Conservation (phyloP, 2,329 filamentous ascomycete genomes). For the Microdochium bolleyi region DNA sequence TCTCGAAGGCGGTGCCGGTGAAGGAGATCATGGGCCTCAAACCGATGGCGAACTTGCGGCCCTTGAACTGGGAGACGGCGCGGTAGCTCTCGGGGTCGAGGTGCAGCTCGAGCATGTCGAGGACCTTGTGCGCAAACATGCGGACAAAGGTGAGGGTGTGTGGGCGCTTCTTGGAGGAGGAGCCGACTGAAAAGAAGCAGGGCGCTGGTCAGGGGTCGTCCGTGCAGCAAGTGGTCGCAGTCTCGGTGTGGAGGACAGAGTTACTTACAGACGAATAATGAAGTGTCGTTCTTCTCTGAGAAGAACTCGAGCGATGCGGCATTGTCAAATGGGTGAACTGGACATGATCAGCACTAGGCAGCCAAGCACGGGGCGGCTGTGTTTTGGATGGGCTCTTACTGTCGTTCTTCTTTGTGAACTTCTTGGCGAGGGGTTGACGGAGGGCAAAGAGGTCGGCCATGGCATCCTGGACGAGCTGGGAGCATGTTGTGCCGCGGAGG, state of each 20-base stretch:
- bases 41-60: constrained; percentile 67
- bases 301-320: constrained; percentile 86
- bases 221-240: no score
- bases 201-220: not conserved
- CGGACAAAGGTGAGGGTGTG: constrained; percentile 79
- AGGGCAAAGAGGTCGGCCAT: constrained; percentile 79
- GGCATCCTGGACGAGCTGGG: constrained; percentile 73
- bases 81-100: constrained; percentile 69
- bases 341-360: not conserved
- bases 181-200: constrained; percentile 42
- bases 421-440: constrained; percentile 76
- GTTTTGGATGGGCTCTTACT: constrained; percentile 16
- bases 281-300: constrained; percentile 90
- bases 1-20: constrained; percentile 80
- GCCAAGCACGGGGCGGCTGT: no score
- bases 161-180: constrained; percentile 89
- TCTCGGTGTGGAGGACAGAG: no score
- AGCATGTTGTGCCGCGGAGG: constrained; percentile 79
- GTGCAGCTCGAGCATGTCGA: constrained; percentile 91
- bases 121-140: constrained; percentile 76
- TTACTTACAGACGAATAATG: constrained; percentile 60
- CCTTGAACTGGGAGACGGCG: constrained; percentile 67
- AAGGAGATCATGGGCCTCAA: constrained; percentile 90
- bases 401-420: constrained; percentile 95
- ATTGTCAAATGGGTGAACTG: constrained; percentile 85